phyloP scores from a whole-genome alignment of 805 yeast species.

The Metschnikowia noctiluminum region DNA sequence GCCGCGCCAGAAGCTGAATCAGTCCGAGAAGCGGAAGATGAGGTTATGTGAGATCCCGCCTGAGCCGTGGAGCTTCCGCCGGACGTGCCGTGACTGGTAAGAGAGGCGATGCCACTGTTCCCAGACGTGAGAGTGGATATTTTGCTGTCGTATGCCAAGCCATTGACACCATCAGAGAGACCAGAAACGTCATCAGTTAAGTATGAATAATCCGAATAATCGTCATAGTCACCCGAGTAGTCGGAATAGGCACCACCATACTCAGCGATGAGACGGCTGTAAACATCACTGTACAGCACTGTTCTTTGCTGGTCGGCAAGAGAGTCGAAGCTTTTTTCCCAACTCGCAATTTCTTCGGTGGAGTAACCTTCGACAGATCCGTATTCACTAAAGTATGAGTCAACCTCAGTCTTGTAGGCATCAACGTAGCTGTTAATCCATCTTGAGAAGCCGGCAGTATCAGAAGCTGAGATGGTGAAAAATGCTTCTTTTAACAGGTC shows the following conservation, averaged over 20 bases:
- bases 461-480: slow-evolving; percentile 1
- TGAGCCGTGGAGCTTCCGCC: background rate
- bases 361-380: background rate
- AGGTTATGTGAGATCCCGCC: background rate
- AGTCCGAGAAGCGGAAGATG: background rate
- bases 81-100: background rate
- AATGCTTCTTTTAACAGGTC: background rate
- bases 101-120: too few species aligned
- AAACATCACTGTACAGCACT: slow-evolving; percentile 1
- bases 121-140: too few species aligned
- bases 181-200: background rate
- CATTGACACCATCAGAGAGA: background rate
- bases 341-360: background rate
- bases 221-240: background rate
- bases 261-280: background rate
- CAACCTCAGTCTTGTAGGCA: slow-evolving; percentile 4
- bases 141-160: too few species aligned
- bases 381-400: background rate
- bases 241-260: background rate
- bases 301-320: background rate
- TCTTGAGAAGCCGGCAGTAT: slow-evolving; percentile 2
- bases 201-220: background rate
- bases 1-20: background rate
- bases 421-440: slow-evolving; percentile 5
- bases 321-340: background rate